Percentiles rank a stretch among this genome's conserved stretches.
Conservation (phyloP, 495 filamentous ascomycete species). For the Penicillium dipodomyicola region DNA sequence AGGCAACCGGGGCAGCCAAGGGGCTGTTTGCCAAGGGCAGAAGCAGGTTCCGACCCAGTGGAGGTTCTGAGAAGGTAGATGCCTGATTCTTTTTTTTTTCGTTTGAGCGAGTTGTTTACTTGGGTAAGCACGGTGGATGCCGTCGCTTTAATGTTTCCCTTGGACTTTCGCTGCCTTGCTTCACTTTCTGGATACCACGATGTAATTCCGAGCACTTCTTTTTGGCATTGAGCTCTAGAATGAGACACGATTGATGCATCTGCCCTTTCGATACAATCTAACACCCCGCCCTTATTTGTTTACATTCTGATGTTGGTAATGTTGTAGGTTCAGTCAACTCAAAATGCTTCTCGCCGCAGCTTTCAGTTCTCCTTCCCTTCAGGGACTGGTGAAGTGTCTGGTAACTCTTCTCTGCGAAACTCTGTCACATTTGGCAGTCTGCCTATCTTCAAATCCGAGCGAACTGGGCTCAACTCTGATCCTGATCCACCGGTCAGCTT, state of each 20-base stretch:
- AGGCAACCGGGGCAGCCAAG: conserved; percentile 74
- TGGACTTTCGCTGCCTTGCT: conserved; percentile 34
- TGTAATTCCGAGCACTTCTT: conserved; percentile 37
- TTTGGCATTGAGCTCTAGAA: conserved; percentile 36
- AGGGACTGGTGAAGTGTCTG: conserved; percentile 16
- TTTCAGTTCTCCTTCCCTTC: conserved; percentile 22
- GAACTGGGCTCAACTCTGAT: conserved; percentile 2
- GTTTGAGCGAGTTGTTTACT: conserved; percentile 11
- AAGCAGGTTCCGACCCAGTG: conserved; percentile 66
- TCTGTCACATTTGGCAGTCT: conserved; percentile 28
- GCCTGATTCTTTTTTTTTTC: conserved; percentile 47
- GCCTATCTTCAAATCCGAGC: conserved; percentile 26
- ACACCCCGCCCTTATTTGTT: conserved; percentile 19
- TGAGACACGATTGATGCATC: conserved; percentile 41
- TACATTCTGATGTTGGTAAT: conserved; percentile 36
- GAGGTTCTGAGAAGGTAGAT: conserved; percentile 77
- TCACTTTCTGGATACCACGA: conserved; percentile 38
- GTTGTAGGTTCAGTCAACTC: conserved; percentile 43
- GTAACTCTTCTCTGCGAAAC: conserved; percentile 22
- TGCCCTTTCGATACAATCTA: conserved; percentile 16
- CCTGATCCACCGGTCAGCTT: conserved; percentile 2
- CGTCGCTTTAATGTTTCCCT: conserved; percentile 22
- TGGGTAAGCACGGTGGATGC: conserved; percentile 20
- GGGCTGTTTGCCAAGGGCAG: conserved; percentile 83
- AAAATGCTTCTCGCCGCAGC: conserved; percentile 23